These are phyloP conservation scores for Calonectria henricotiae DNA, from an alignment of 2,329 filamentous ascomycete genomes.

Conservation along the genomic window DNA sequence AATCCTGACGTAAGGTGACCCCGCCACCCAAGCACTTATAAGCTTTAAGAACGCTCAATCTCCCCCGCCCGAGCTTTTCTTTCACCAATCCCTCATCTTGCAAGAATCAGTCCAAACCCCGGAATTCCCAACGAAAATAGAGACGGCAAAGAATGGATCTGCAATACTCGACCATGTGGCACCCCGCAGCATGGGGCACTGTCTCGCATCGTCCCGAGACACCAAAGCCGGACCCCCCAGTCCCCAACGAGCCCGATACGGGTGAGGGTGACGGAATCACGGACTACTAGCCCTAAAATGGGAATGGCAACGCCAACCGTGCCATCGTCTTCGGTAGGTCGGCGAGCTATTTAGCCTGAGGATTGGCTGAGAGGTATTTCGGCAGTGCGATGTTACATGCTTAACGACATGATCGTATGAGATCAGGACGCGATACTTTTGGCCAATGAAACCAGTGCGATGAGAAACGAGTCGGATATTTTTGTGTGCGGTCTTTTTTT, in stretches of 20 bases:
- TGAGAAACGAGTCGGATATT: neutral
- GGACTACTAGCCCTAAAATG: conserved; percentile 47
- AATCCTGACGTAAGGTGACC: conserved; percentile 38
- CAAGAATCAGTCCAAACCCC: neutral
- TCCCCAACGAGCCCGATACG: conserved; percentile 54
- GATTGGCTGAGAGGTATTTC: conserved; percentile 22
- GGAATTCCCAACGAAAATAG: neutral
- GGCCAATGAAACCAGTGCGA: neutral
- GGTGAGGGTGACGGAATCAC: conserved; percentile 55
- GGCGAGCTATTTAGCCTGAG: conserved; percentile 17
- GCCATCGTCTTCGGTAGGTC: conserved; percentile 32
- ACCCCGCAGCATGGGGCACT: conserved; percentile 14
- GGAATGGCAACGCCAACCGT: conserved; percentile 8
- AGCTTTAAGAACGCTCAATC: conserved; percentile 28
- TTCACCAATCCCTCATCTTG: neutral
- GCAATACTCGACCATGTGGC: conserved; percentile 27
- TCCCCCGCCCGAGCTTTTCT: conserved; percentile 20
- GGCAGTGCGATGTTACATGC: conserved; percentile 14
- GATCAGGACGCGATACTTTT: conserved; percentile 2
- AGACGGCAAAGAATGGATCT: conserved; percentile 22
- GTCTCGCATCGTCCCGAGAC: conserved; percentile 54
- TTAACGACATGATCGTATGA: conserved; percentile 13
- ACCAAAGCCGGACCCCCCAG: conserved; percentile 53
- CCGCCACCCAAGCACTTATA: conserved; percentile 33
- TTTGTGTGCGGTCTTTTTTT: neutral